Base-by-base conservation (phyloP, 805 yeast species). In the Candida tammaniensis region DNA sequence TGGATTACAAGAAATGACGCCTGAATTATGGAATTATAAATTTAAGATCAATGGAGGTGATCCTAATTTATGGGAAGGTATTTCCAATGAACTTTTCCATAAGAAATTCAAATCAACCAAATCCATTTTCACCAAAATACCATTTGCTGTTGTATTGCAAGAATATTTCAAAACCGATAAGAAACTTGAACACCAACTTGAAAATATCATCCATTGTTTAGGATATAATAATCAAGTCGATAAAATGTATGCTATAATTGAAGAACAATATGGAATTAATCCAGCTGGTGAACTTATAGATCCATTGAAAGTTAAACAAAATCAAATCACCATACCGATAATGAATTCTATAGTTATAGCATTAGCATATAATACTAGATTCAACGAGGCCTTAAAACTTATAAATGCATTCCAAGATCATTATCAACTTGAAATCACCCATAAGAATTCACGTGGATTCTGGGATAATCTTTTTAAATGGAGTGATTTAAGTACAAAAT, bases 381-480 rank as follows among this genome's bases (percentile, higher is more conserved):
- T 55, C 35, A 59, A 50, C 30, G 50, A 53, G 24, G 54, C 63
- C 3, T 54, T 68, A 57, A 49, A 49, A 12, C 63, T 55, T 38
- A 45, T 65, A 21, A 66, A 61, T 38, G 46, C 49, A 14, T 64
- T 67, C 42, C 70, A 65, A 42, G 44, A 51, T 5, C 35, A 45
- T 21, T 67, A 59, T 35, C 39, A 42, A 17, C 37, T 48, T 7
- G 52, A 54, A 24, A 38, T 57, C 17, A 37, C 44, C 10, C 27
- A 36, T 3, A 21, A 25, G 3, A 27, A 34, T 7, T 36, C 61
- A 18, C 49, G 48, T 37, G 31, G 44, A 2, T 57, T 68, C 37
- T 68, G 71, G 71, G 64, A 56, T 37, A 51, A 47, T 27, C 31
- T 64, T 2, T 57, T 67, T 44, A 52, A 51, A 32, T 64, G 70